Conservation (phyloP, 768 basidiomycete genomes). For the Lentinula edodes region DNA sequence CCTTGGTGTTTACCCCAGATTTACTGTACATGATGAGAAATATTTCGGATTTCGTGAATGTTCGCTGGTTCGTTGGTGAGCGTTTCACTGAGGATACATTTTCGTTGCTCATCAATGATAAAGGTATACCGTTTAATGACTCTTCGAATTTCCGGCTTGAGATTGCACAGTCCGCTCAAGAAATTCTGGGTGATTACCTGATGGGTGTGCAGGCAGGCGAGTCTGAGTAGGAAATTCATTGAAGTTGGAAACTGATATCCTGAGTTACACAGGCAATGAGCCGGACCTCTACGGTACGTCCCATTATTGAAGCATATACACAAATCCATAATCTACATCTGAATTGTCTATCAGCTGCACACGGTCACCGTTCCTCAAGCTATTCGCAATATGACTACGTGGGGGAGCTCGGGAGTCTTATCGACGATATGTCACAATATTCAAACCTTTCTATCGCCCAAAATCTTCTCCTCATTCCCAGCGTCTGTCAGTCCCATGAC, state of each 20-base stretch:
- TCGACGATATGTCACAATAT: slow-evolving; percentile 23
- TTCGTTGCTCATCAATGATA: background rate
- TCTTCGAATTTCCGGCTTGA: slow-evolving; percentile 30
- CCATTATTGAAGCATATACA: no score
- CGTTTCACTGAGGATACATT: background rate
- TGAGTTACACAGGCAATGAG: slow-evolving; percentile 22
- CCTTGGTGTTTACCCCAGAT: slow-evolving; percentile 45
- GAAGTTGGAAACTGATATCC: background rate
- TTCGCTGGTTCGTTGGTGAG: slow-evolving; percentile 46
- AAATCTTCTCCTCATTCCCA: slow-evolving; percentile 36
- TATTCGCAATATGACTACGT: slow-evolving; percentile 24
- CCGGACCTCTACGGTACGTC: slow-evolving; percentile 21
- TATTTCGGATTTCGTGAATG: slow-evolving; percentile 35
- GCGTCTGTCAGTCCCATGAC: slow-evolving; percentile 6
- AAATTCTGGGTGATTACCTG: slow-evolving; percentile 46
- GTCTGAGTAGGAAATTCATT: background rate
- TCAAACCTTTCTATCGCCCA: slow-evolving; percentile 23
- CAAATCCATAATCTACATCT: background rate
- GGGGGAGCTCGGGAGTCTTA: slow-evolving; percentile 28
- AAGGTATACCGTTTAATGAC: slow-evolving; percentile 46
- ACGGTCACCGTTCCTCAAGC: slow-evolving; percentile 4
- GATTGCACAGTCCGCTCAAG: slow-evolving; percentile 42
- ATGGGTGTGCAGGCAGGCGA: slow-evolving; percentile 52
- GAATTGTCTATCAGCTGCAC: slow-evolving; percentile 34
- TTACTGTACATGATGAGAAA: slow-evolving; percentile 48